Conservation (phyloP, 2,329 filamentous ascomycete species). For the Pseudogymnoascus sp. region DNA sequence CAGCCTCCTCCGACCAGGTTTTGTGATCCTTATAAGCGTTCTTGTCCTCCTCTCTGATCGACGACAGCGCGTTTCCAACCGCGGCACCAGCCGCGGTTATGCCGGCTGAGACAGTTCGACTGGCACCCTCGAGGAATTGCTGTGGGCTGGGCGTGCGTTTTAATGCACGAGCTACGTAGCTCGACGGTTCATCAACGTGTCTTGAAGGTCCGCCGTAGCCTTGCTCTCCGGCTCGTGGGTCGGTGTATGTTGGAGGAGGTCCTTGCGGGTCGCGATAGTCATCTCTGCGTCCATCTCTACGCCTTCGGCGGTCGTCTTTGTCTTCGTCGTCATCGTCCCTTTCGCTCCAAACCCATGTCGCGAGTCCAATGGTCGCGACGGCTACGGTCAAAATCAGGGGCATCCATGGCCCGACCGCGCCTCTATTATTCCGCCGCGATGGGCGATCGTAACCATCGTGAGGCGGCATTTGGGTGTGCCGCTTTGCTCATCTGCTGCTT, state of each 20-base stretch:
- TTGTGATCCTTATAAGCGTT: constrained; percentile 77
- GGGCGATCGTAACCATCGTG: constrained; percentile 51
- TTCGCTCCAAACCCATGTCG: constrained; percentile 91
- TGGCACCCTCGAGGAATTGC: constrained; percentile 77
- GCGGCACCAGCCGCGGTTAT: constrained; percentile 76
- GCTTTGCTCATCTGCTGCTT: constrained; percentile 8
- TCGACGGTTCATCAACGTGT: constrained; percentile 39
- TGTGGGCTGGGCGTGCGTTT: constrained; percentile 78
- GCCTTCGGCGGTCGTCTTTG: constrained; percentile 46
- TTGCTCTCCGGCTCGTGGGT: constrained; percentile 32
- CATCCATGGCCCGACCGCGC: constrained; percentile 76
- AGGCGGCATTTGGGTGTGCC: constrained; percentile 46
- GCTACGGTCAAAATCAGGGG: constrained; percentile 81
- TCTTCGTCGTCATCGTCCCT: constrained; percentile 66
- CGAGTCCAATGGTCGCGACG: constrained; percentile 76
- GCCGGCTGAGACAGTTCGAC: constrained; percentile 71
- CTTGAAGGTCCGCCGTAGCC: constrained; percentile 36
- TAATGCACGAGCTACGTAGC: constrained; percentile 69
- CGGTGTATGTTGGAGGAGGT: constrained; percentile 34
- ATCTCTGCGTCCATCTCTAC: constrained; percentile 43
- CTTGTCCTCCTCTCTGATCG: constrained; percentile 77
- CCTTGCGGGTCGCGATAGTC: constrained; percentile 39
- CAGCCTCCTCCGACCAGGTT: constrained; percentile 86
- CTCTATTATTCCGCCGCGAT: constrained; percentile 41
- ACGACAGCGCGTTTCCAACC: constrained; percentile 72